Base-by-base conservation (phyloP, 1,284 basidiomycete genomes). In the Cryptococcus maquisensis region DNA sequence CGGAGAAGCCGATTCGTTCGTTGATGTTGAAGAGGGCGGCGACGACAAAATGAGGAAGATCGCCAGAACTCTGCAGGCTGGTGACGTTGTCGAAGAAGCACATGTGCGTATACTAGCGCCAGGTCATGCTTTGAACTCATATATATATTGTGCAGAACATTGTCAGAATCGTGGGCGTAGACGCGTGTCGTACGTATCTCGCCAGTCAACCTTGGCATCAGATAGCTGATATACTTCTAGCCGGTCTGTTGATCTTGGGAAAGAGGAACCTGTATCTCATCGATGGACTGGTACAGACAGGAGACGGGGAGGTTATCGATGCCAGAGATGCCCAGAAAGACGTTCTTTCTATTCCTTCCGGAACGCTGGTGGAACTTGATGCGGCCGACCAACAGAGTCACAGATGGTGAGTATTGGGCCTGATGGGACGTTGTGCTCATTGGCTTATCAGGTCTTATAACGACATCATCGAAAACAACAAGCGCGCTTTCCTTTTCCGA, bases 281-380 rank as follows among this genome's bases (percentile, higher is more conserved):
- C 15, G 92, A 97, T 66, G 92, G 93, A 6, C 79, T 96, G n/a
- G 87, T 95, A 15, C 88, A 95, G 71, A 86, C 85, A 50, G 83
- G 87, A 9, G 84, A 86, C 43, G 92, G 91, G 0, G 92, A 95
- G 71, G 84, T 97, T 37, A 86, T 96, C 47, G 90, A 93, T 64
- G 89, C 88, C 1, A 83, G 83, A 61, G 89, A 95, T 63, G 91
- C 91, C 3, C 89, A 91, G 0, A 83, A 84, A 60, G 84, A 86
- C 48, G 79, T 95, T 40, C 84, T 93, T 63, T 88, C 89, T 55
- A 86, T 94, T 41, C 86, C 91, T 7, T 75, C 75, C 12, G 89
- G 88, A 35, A 93, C 88, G 56, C 82, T 86, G 24, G 81, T 90
- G 1, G 88, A 90, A 62, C 76, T 93, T 9, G 83, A 87, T 67